These are phyloP conservation scores for Epichloe baconii DNA, from an alignment of 2,329 filamentous ascomycete species.

Conservation along the genomic window DNA sequence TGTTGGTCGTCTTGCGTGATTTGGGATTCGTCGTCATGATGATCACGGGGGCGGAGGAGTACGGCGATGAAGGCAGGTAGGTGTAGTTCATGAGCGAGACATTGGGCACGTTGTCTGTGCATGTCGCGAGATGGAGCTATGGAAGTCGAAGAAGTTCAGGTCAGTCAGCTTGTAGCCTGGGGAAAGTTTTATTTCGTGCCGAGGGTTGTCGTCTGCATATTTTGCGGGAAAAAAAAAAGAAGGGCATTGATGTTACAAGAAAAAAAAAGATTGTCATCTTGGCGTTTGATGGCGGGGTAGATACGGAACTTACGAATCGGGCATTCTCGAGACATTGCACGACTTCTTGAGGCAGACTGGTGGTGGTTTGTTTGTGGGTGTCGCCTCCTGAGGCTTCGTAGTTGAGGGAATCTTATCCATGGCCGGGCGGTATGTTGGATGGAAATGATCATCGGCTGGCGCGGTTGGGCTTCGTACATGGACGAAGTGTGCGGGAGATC, in stretches of 20 bases:
- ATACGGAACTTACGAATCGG: constrained; percentile 57
- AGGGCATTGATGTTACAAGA: too few relatives aligned
- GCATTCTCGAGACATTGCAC: constrained; percentile 87
- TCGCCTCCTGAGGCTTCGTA: constrained; percentile 64
- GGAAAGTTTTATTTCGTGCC: too few relatives aligned
- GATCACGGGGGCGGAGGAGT: constrained; percentile 62
- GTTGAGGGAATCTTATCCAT: constrained; percentile 57
- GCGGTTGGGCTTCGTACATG: background rate
- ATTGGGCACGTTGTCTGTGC: constrained; percentile 68
- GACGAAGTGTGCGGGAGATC: too few relatives aligned
- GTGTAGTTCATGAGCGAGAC: constrained; percentile 99
- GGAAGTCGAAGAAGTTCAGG: background rate
- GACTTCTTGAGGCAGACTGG: constrained; percentile 68
- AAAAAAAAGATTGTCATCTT: background rate
- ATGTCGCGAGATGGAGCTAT: constrained; percentile 91
- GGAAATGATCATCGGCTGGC: background rate
- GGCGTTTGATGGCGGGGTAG: background rate
- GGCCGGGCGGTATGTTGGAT: background rate
- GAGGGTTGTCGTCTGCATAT: too few relatives aligned
- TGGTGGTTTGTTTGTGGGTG: constrained; percentile 56
- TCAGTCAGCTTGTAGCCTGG: background rate
- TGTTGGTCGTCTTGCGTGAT: constrained; percentile 70
- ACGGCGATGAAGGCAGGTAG: constrained; percentile 71
- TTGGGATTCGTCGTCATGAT: constrained; percentile 83
- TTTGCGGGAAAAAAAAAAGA: too few relatives aligned